Evolutionary conservation across 768 basidiomycete genomes (phyloP).

Genomic region (Chlorophyllum brunneum): DNA sequence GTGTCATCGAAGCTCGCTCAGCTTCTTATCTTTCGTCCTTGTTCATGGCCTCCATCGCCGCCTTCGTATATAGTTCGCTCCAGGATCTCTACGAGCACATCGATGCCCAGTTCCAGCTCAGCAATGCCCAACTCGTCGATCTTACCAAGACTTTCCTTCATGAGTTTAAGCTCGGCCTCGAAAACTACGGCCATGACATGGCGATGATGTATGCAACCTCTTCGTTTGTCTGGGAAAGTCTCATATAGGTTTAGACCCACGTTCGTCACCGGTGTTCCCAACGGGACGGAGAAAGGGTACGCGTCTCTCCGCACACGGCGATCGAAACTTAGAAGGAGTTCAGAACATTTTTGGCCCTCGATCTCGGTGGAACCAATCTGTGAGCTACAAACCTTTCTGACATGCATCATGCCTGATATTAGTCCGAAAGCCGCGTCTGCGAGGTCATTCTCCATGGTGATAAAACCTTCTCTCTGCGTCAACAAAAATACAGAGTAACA

Average conservation of each 20-base stretch:
- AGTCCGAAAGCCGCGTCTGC: conserved; percentile 76
- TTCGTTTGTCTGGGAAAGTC: not conserved
- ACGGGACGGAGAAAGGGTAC: conserved; percentile 92
- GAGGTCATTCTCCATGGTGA: conserved; percentile 90
- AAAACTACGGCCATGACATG: conserved; percentile 72
- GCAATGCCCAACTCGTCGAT: conserved; percentile 52
- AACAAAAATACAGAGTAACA: conserved; percentile 97
- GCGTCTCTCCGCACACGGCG: conserved; percentile 19
- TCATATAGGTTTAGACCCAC: conserved; percentile 59
- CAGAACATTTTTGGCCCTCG: conserved; percentile 93
- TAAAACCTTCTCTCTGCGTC: conserved; percentile 83
- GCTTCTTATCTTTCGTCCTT: conserved; percentile 6
- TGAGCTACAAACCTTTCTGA: conserved; percentile 35
- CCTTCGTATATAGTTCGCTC: conserved; percentile 35
- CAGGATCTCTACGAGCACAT: conserved; percentile 59
- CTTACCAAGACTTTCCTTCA: conserved; percentile 79
- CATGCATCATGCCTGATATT: conserved; percentile 11
- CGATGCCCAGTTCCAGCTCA: conserved; percentile 69
- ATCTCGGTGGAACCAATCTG: conserved; percentile 98
- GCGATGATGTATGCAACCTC: conserved; percentile 76
- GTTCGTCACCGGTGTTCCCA: conserved; percentile 92
- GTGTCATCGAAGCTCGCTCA: too few species aligned
- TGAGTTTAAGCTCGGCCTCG: conserved; percentile 75
- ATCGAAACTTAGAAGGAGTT: conserved; percentile 11
- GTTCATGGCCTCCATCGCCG: conserved; percentile 41